These are phyloP conservation scores for Neonothopanus nambi DNA, from an alignment of 1,284 basidiomycete genomes.

Conservation along the genomic window DNA sequence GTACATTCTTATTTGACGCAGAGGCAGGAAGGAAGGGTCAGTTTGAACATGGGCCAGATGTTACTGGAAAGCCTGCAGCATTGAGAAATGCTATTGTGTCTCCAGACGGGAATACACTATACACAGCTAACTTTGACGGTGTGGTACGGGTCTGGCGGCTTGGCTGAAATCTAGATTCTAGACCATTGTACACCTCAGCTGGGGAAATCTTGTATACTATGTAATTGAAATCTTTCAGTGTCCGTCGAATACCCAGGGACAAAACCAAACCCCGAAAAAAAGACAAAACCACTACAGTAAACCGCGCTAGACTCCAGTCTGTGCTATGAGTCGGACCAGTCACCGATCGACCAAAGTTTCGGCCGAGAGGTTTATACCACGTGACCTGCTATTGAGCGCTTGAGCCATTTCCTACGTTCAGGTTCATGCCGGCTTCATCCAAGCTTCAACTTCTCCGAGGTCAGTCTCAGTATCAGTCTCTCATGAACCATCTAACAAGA, in stretches of 20 bases:
- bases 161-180: neutral
- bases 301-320: too few species aligned
- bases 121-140: constrained; percentile 5
- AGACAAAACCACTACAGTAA: neutral
- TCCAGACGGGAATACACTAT: neutral
- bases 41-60: neutral
- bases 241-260: neutral
- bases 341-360: too few species aligned
- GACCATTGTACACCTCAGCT: neutral
- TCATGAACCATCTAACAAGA: too few species aligned
- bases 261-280: neutral
- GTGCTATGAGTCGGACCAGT: too few species aligned
- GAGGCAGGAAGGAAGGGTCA: neutral
- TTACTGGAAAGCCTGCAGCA: neutral
- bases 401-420: neutral
- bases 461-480: too few species aligned
- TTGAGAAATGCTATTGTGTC: neutral
- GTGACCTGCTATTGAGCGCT: neutral
- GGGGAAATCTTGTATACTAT: neutral
- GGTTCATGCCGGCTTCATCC: too few species aligned
- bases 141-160: constrained; percentile 1
- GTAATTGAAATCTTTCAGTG: neutral
- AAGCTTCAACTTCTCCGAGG: too few species aligned
- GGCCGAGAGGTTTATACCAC: too few species aligned
- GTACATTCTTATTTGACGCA: neutral